phyloP scores from a whole-genome alignment of 78 protist species.

The Creolimax fragrantissima region DNA sequence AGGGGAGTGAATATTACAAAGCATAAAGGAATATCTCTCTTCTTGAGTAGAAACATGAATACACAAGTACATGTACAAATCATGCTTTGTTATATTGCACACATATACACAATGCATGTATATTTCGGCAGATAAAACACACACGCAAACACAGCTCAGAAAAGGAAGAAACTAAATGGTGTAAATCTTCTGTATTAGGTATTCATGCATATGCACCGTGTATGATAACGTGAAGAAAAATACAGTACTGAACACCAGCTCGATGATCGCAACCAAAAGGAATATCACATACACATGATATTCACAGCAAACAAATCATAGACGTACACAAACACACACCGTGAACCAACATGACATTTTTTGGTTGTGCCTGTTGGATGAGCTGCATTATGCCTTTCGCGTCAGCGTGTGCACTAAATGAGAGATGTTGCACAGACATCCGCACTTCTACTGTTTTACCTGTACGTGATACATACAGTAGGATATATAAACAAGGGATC shows the following conservation, averaged over 20 bases:
- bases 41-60: background rate
- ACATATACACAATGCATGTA: background rate
- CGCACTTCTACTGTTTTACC: conserved; percentile 21
- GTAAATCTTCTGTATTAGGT: too few species aligned
- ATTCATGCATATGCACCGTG: too few species aligned
- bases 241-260: too few species aligned
- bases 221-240: too few species aligned
- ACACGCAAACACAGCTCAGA: background rate
- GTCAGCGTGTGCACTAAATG: conserved; percentile 94
- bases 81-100: background rate
- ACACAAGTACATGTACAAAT: background rate
- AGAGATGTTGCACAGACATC: conserved; percentile 48
- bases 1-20: background rate
- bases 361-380: conserved; percentile 68
- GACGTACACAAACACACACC: too few species aligned
- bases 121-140: too few species aligned
- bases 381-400: conserved; percentile 84
- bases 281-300: too few species aligned
- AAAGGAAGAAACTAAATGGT: background rate
- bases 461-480: too few species aligned
- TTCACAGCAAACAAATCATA: too few species aligned
- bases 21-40: background rate
- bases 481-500: too few species aligned
- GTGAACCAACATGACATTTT: conserved; percentile 84
- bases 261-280: too few species aligned